phyloP scores from a whole-genome alignment of 768 basidiomycete genomes.

The Suillus placidus region DNA sequence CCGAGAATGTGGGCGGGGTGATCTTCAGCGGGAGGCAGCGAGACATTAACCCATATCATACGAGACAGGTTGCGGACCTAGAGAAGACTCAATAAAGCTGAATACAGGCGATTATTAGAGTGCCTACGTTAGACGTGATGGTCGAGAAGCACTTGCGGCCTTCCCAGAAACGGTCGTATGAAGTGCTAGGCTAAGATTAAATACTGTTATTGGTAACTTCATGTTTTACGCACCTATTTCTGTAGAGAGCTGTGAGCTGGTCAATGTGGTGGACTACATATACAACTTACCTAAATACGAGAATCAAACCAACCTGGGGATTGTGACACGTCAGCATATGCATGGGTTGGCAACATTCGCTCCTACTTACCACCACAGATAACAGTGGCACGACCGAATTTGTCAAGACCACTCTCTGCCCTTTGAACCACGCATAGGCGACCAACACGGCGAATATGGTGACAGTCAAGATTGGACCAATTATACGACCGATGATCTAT shows the following conservation, averaged over 20 bases:
- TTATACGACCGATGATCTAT: slow-evolving; percentile 70
- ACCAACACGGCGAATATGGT: slow-evolving; percentile 71
- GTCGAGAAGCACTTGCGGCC: slow-evolving; percentile 83
- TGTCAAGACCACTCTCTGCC: slow-evolving; percentile 63
- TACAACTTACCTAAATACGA: slow-evolving; percentile 74
- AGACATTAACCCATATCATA: slow-evolving; percentile 78
- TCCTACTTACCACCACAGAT: slow-evolving; percentile 79
- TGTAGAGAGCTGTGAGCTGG: slow-evolving; percentile 25
- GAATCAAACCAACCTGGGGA: slow-evolving; percentile 77
- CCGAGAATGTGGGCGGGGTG: slow-evolving; percentile 47
- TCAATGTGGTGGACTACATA: neutral
- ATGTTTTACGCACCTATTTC: slow-evolving; percentile 60
- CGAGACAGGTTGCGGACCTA: slow-evolving; percentile 75
- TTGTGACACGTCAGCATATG: slow-evolving; percentile 12
- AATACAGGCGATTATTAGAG: neutral
- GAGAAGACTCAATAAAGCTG: slow-evolving; percentile 7
- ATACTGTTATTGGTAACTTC: neutral
- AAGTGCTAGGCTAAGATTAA: slow-evolving; percentile 53
- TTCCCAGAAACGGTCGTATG: slow-evolving; percentile 88
- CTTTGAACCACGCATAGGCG: slow-evolving; percentile 60
- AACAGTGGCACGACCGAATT: slow-evolving; percentile 88
- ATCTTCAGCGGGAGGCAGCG: slow-evolving; percentile 60
- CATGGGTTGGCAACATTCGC: neutral
- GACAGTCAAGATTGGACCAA: slow-evolving; percentile 84
- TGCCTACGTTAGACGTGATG: slow-evolving; percentile 61